A percentile compares a stretch with the other conserved stretches of the same genome.
These are phyloP conservation scores for Neurospora tetrasperma DNA, from an alignment of 495 filamentous ascomycete genomes.

Conservation along the genomic window DNA sequence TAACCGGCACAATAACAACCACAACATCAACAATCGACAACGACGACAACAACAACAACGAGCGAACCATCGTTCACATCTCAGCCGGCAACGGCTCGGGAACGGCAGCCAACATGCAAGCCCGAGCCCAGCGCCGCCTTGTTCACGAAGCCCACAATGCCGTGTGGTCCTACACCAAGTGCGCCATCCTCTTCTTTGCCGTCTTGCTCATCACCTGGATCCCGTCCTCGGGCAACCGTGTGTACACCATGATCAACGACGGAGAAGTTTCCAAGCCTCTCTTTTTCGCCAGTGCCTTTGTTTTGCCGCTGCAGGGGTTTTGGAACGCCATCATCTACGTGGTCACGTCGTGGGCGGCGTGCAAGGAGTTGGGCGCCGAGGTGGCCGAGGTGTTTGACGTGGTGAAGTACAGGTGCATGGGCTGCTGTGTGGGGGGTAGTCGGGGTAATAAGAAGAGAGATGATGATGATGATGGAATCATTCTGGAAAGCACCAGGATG, in stretches of 20 bases:
- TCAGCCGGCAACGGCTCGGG: not conserved
- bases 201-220: slow-evolving; percentile 79
- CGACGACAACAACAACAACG: not conserved
- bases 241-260: slow-evolving; percentile 52
- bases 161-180: slow-evolving; percentile 73
- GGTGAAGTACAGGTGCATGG: not conserved
- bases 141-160: slow-evolving; percentile 37
- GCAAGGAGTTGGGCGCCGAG: slow-evolving; percentile 23
- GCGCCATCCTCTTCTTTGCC: slow-evolving; percentile 74
- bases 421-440: not conserved
- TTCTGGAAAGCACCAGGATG: not conserved
- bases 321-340: slow-evolving; percentile 79
- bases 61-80: not conserved
- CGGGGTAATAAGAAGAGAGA: not conserved
- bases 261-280: slow-evolving; percentile 47
- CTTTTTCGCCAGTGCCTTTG: slow-evolving; percentile 61
- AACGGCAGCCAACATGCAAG: slow-evolving; percentile 1
- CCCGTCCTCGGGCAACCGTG: slow-evolving; percentile 71
- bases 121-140: slow-evolving; percentile 11
- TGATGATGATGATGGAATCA: not conserved
- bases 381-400: not conserved
- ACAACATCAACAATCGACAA: not conserved
- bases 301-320: slow-evolving; percentile 76
- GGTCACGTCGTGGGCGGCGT: slow-evolving; percentile 47
- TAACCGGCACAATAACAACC: not conserved